Evolutionary conservation across 2,329 filamentous ascomycete species (phyloP), one percentile per base, ranked within the genome.

Genomic region (Arthrinium phaeospermum): DNA sequence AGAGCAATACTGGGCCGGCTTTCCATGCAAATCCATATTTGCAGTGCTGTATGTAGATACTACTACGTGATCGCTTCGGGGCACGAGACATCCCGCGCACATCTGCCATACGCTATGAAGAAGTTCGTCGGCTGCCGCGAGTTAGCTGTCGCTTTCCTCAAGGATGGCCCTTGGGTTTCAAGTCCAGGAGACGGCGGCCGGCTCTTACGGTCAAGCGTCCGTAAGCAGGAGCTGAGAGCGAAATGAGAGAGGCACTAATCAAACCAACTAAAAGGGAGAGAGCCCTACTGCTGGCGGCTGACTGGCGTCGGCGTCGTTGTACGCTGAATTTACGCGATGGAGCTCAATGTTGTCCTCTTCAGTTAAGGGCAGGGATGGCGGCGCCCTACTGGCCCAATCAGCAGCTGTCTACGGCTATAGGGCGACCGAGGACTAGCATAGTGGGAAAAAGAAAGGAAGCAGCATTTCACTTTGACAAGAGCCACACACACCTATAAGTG

Each of bases 101-200:
- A 61, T 34, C 30, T 37, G 53, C 53, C 53, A 61, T 61, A 30
- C 53, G 53, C 53, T 61, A 61, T 61, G 53, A 61, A 61, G 53
- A 61, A n/a, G 53, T 64, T 64, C 19, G 57, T 41, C 30, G 8
- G 41, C 34, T 64, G 57, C 57, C 57, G 34, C 13, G 34, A 41
- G n/a, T n/a, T 64, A n/a, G 30, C 34, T 64, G 34, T 64, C 19
- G 19, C 41, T 7, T 14, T 41, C 41, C 57, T n/a, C 57, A 10
- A 64, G 57, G 57, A 64, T 64, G 57, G 57, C 57, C 57, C 57
- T 64, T 64, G 57, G 57, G 57, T 64, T 64, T 41, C 57, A 64
- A 64, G 57, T 64, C 6, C 57, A 64, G 34, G 57, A 41, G 34
- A 64, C 6, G 19, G 57, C 14, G 19, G 57, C 57, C 57, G 34